Evolutionary conservation across 257 asterid species (phyloP), one percentile per base, ranked within the genome.

Genomic region (Salvia miltiorrhiza): DNA sequence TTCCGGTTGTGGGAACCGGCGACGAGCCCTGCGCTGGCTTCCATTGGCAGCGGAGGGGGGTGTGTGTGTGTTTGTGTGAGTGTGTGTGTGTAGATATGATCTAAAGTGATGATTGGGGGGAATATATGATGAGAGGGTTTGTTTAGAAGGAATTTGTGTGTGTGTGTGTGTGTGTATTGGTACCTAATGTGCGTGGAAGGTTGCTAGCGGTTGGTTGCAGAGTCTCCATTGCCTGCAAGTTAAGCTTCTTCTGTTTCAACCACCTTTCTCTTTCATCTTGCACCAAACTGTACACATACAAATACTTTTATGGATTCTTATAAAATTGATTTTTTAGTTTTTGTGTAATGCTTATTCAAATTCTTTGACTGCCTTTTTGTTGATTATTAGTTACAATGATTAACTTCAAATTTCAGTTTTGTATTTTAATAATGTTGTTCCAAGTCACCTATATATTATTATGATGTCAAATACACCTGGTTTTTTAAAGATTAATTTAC

Each of bases 1-100:
- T 93, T 93, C 80, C 96, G 93, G 80, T 90, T 93, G 69, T 93
- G 98, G 21, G 98, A 93, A 75, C 98, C 98, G 5, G 98, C 98
- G 3, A 93, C 98, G 5, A 90, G 93, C 55, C 98, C 98, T 0
- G 97, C 98, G 32, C 90, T 83, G 69, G 98, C 98, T 85, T 93
- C 97, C 98, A 93, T 92, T 3, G 73, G 41, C 6, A 78, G 75
- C 2, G 48, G 44, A 30, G 40, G 3, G 26, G 3, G 17, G 65
- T 9, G 69, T 16, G 28, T 45, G 63, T 16, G 62, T 32, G 61
- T 21, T 0, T 24, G 33, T 8, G 70, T 9, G 32, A 9, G 19
- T 32, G 66, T 35, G 43, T 4, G 45, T 5, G 40, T 39, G 72
- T 70, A 65, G 84, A 55, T 76, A 52, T 69, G 83, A 69, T 30